Evolutionary conservation across 305 asterid genomes (phyloP), one percentile per base, ranked within the genome.

Genomic region (Euphrasia arctica): DNA sequence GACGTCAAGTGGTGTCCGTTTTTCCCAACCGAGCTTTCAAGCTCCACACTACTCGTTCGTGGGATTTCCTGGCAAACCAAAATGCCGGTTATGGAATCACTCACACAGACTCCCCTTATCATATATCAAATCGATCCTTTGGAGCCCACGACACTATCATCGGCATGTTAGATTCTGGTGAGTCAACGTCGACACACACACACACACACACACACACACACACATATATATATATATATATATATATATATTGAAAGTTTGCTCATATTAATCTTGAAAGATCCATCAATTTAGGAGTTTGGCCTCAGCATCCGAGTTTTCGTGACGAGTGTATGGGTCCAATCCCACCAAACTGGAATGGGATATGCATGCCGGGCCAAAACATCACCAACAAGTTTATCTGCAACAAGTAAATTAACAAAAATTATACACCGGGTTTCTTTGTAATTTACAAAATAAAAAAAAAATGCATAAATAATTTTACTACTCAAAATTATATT

Each of bases 241-340:
- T 25, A 25, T 25, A 25, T 9, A 45, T 45, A 31, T 32, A 32
- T 31, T 4, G 36, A 5, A 32, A 32, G 4, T 32, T 31, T 31
- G 34, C 5, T 31, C 34, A 4, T 18, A 42, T 42, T 22, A 32
- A 58, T 18, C 41, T 25, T 60, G 18, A 15, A 39, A 42, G 13
- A 12, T 25, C 27, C 27, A 25, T 47, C 14, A 8, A 8, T 72
- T 45, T 78, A 91, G 96, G 98, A 68, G 85, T 91, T 41, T 91
- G 96, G 96, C 98, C 96, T 2, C 95, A 91, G 71, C 70, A 96
- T 0, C 77, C 81, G 80, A 91, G 98, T 68, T 91, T 89, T 64
- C 60, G 9, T 27, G 98, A 89, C 50, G 57, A 68, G 11, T 85
- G 66, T 50, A 60, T 89, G 73, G 86, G 84, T 31, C 76, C 87